A percentile compares a stretch with the other conserved stretches of the same genome.
These are phyloP conservation scores for Boletus rex-veris DNA, from an alignment of 768 basidiomycete species.

Conservation along the genomic window DNA sequence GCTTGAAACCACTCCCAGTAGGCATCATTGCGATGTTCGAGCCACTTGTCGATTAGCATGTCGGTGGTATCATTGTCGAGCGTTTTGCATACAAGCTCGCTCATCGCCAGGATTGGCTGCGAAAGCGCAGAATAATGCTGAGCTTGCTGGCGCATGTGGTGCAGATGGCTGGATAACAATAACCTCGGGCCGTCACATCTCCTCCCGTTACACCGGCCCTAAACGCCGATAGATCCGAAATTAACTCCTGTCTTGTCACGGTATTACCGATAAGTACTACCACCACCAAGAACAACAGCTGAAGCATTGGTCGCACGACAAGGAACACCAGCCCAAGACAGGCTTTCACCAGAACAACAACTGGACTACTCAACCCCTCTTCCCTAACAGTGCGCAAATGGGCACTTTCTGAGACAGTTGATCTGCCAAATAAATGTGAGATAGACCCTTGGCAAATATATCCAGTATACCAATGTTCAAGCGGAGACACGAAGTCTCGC, in stretches of 20 bases:
- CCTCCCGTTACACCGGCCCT: conserved; percentile 23
- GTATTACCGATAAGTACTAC: not conserved
- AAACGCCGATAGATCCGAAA: conserved; percentile 12
- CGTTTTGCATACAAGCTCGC: conserved; percentile 75
- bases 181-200: not conserved
- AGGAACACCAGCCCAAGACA: not conserved
- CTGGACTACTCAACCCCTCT: not conserved
- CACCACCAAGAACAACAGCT: not conserved
- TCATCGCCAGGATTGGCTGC: conserved; percentile 67
- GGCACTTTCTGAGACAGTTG: conserved; percentile 8
- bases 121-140: conserved; percentile 59
- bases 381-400: conserved; percentile 4
- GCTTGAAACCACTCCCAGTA: conserved; percentile 77
- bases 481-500: conserved; percentile 17
- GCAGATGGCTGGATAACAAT: conserved; percentile 13
- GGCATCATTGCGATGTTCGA: conserved; percentile 71
- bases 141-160: conserved; percentile 19
- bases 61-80: conserved; percentile 74
- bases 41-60: conserved; percentile 81
- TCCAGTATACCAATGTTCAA: conserved; percentile 17
- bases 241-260: conserved; percentile 5
- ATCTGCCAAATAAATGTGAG: conserved; percentile 6
- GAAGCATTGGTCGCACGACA: not conserved
- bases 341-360: not conserved
- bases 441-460: not conserved